Evolutionary conservation across 2,329 filamentous ascomycete genomes (phyloP).

Genomic region (Phoma herbarum): DNA sequence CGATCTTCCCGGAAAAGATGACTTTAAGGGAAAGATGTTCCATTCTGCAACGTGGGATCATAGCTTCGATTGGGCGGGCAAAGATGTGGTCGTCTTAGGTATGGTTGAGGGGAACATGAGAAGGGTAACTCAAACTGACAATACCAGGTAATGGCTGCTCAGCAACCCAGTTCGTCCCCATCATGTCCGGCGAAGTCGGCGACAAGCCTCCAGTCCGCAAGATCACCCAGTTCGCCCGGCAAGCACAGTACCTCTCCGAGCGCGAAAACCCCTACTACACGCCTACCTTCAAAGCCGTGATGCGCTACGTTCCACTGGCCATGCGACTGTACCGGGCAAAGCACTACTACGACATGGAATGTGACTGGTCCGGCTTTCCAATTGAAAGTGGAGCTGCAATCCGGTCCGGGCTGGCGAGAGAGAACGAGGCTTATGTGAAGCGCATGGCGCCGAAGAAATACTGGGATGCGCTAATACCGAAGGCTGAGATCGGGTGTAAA

Average conservation of each 20-base stretch:
- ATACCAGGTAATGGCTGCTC: conserved; percentile 56
- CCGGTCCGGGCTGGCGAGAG: conserved; percentile 49
- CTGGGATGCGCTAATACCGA: conserved; percentile 55
- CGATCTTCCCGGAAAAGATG: conserved; percentile 56
- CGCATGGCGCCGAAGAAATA: conserved; percentile 55
- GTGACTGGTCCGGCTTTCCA: conserved; percentile 55
- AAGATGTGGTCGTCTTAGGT: conserved; percentile 46
- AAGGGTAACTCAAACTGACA: conserved; percentile 1
- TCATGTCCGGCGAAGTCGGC: conserved; percentile 50
- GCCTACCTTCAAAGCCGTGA: conserved; percentile 52
- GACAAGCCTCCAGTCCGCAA: conserved; percentile 43
- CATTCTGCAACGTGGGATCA: conserved; percentile 56
- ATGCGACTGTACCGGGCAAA: conserved; percentile 57
- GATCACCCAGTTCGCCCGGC: conserved; percentile 60
- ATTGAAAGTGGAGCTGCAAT: conserved; percentile 51
- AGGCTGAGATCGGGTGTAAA: conserved; percentile 59
- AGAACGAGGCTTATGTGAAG: conserved; percentile 56
- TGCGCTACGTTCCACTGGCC: conserved; percentile 57
- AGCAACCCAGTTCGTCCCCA: conserved; percentile 60
- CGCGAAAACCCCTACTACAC: conserved; percentile 56
- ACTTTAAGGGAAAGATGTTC: conserved; percentile 53
- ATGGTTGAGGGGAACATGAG: neutral
- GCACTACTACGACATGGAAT: conserved; percentile 56
- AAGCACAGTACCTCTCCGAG: conserved; percentile 60
- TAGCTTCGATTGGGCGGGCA: conserved; percentile 58